Evolutionary conservation across 257 asterid genomes (phyloP).

Genomic region (Ehretia macrophylla): DNA sequence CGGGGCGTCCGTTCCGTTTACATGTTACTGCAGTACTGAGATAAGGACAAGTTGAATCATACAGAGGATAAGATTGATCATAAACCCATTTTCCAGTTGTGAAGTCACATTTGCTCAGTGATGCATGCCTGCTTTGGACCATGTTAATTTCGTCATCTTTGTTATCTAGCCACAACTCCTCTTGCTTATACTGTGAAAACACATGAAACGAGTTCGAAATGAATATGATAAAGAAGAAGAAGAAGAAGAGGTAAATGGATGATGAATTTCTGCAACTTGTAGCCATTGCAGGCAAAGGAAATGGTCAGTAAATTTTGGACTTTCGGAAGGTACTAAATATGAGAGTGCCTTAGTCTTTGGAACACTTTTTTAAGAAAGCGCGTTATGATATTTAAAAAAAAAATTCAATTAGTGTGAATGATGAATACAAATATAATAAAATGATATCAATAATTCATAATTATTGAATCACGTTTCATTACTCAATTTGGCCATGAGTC

Average conservation of each 20-base stretch:
- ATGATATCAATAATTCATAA: no score
- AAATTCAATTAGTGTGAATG: no score
- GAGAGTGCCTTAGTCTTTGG: background rate
- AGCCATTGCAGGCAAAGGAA: constrained; percentile 28
- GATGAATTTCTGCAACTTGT: constrained; percentile 10
- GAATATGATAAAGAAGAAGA: constrained; percentile 14
- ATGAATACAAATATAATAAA: no score
- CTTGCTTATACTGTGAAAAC: constrained; percentile 38
- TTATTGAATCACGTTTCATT: no score
- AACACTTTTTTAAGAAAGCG: no score
- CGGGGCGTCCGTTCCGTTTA: constrained; percentile 76
- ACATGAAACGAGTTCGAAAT: constrained; percentile 5
- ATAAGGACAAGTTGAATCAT: constrained; percentile 68
- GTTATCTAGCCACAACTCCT: constrained; percentile 59
- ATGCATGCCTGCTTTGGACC: constrained; percentile 46
- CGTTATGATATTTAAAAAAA: no score
- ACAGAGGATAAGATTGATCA: constrained; percentile 73
- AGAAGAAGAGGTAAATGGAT: constrained; percentile 13
- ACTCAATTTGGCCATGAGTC: no score
- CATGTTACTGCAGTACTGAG: constrained; percentile 70
- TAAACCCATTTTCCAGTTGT: constrained; percentile 73
- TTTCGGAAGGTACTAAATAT: background rate
- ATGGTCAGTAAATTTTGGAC: background rate
- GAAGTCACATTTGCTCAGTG: constrained; percentile 55
- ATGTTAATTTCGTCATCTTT: constrained; percentile 48